phyloP scores from a whole-genome alignment of 805 yeast genomes.

The Pichia rugopelliculosa region DNA sequence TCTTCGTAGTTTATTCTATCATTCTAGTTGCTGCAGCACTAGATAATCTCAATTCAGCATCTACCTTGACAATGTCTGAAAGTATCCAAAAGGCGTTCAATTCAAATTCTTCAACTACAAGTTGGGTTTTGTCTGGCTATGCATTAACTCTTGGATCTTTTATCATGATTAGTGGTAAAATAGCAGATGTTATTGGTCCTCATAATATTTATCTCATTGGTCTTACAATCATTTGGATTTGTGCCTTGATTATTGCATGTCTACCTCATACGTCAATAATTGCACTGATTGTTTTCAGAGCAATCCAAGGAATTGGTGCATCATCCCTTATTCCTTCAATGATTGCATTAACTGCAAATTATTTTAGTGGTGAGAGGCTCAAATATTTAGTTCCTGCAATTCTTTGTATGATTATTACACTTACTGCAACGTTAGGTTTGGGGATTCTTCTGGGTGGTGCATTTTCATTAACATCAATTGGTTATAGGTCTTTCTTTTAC shows the following conservation, averaged over 20 bases:
- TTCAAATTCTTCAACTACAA: conserved; percentile 29
- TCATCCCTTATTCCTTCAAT: conserved; percentile 33
- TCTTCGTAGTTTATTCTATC: conserved; percentile 13
- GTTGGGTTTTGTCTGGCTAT: conserved; percentile 39
- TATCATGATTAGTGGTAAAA: conserved; percentile 35
- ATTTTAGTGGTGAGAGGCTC: conserved; percentile 15
- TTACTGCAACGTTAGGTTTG: conserved; percentile 29
- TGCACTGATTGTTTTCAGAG: conserved; percentile 36
- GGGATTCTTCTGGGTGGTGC: conserved; percentile 41
- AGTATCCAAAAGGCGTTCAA: conserved; percentile 31
- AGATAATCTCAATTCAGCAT: conserved; percentile 24
- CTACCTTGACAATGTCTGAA: conserved; percentile 17
- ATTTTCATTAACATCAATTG: conserved; percentile 30
- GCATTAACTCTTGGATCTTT: conserved; percentile 39
- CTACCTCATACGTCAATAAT: conserved; percentile 27
- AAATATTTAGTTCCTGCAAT: conserved; percentile 12
- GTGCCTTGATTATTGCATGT: conserved; percentile 30
- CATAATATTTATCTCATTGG: conserved; percentile 25
- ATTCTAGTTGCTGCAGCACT: conserved; percentile 11
- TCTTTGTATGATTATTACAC: conserved; percentile 13
- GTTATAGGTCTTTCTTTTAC: conserved; percentile 34
- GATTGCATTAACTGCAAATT: conserved; percentile 18
- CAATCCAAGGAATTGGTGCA: conserved; percentile 39
- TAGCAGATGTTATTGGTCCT: conserved; percentile 37
- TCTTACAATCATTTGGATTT: conserved; percentile 11